Evolutionary conservation across 306 rosid genomes (phyloP).

Genomic region (Cucurbita maxima): DNA sequence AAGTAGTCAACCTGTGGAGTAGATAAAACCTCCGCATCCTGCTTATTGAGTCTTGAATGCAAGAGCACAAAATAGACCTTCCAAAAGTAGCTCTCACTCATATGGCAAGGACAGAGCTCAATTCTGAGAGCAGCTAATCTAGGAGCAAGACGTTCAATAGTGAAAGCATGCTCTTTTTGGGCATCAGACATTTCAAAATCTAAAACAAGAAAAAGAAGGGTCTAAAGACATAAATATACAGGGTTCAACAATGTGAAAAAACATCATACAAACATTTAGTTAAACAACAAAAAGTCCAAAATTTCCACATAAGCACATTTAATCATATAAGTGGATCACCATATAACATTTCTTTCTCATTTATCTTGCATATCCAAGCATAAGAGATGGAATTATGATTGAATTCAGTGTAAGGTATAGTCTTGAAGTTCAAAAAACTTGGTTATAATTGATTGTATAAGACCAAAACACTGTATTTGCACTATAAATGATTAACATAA

Average conservation of each 20-base stretch:
- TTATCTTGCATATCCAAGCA: neutral
- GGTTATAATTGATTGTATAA: neutral
- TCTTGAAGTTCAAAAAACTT: neutral
- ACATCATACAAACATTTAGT: neutral
- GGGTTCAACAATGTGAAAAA: neutral
- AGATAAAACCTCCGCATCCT: conserved; percentile 65
- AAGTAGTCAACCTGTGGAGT: conserved; percentile 53
- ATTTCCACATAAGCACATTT: neutral
- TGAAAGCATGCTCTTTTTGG: conserved; percentile 59
- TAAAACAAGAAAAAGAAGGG: conserved; percentile 17
- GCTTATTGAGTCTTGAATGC: conserved; percentile 78
- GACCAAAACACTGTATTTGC: neutral
- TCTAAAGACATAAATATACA: neutral
- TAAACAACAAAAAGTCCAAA: neutral
- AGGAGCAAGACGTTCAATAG: conserved; percentile 62
- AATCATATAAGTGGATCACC: neutral
- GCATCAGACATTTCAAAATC: conserved; percentile 79
- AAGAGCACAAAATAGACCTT: conserved; percentile 89
- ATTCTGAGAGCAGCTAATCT: conserved; percentile 89
- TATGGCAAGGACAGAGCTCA: conserved; percentile 90
- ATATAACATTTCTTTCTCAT: neutral
- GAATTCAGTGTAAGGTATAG: neutral
- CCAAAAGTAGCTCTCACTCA: conserved; percentile 94
- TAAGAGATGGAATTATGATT: neutral
- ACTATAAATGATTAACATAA: neutral